These are phyloP conservation scores for Musa troglodytarum DNA, from an alignment of 176 grass and related monocot genomes.

Conservation along the genomic window DNA sequence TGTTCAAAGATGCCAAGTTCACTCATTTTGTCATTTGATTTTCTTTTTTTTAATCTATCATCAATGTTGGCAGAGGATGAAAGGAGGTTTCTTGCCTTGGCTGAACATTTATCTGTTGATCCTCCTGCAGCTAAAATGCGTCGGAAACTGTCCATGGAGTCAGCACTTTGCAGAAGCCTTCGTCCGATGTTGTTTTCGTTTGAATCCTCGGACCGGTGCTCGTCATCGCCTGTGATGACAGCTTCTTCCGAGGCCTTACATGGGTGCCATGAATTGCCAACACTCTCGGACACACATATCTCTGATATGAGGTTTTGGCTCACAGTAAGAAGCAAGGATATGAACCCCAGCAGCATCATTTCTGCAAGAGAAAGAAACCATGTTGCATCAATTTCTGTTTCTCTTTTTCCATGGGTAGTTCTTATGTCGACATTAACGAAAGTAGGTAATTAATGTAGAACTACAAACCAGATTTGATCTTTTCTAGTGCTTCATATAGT, in stretches of 20 bases:
- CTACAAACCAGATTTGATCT: constrained; percentile 15
- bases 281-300: constrained; percentile 3
- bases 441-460: not conserved
- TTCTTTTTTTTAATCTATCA: not conserved
- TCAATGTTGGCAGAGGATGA: not conserved
- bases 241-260: not conserved
- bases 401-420: not conserved
- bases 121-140: constrained; percentile 3
- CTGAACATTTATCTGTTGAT: not conserved
- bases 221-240: not conserved
- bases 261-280: constrained; percentile 16
- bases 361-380: not conserved
- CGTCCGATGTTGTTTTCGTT: not conserved
- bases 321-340: constrained; percentile 14
- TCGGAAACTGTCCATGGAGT: not conserved
- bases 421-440: not conserved
- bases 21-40: no score
- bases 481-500: constrained; percentile 14
- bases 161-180: constrained; percentile 1
- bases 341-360: constrained; percentile 20
- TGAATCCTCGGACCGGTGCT: not conserved
- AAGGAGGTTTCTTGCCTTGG: not conserved
- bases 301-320: not conserved
- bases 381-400: not conserved
- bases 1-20: no score